phyloP scores from a whole-genome alignment of 2,329 filamentous ascomycete species.

The Diplocarpon mali region DNA sequence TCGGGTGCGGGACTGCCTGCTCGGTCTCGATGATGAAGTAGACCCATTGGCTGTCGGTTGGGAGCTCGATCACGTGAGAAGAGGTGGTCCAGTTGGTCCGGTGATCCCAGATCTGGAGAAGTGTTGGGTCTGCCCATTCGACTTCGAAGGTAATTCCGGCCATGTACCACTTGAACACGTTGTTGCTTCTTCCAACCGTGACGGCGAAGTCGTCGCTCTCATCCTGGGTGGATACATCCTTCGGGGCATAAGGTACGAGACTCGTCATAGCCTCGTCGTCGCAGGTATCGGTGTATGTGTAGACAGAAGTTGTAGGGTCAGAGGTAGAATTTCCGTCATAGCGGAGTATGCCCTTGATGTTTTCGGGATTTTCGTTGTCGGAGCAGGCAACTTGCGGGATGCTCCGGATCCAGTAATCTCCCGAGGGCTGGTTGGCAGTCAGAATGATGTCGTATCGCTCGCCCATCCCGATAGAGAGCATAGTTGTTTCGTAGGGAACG shows the following conservation, averaged over 20 bases:
- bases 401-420: constrained; percentile 48
- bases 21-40: constrained; percentile 24
- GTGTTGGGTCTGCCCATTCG: constrained; percentile 37
- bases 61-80: constrained; percentile 19
- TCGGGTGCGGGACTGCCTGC: constrained; percentile 20
- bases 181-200: constrained; percentile 19
- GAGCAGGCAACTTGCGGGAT: constrained; percentile 44
- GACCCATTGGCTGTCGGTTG: constrained; percentile 22
- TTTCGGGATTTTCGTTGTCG: constrained; percentile 42
- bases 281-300: constrained; percentile 21
- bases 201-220: constrained; percentile 23
- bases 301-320: constrained; percentile 21
- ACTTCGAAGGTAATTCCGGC: constrained; percentile 36
- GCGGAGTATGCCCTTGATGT: constrained; percentile 36
- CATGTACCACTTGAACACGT: constrained; percentile 37
- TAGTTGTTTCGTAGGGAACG: constrained; percentile 38
- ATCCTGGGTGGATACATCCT: constrained; percentile 8
- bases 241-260: constrained; percentile 21
- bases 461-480: constrained; percentile 34
- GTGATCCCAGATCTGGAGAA: constrained; percentile 26
- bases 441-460: constrained; percentile 37
- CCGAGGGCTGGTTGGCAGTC: constrained; percentile 33
- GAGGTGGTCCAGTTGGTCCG: constrained; percentile 16
- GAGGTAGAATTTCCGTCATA: constrained; percentile 36
- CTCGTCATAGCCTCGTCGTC: constrained; percentile 23